Evolutionary conservation across 768 basidiomycete species (phyloP).

Genomic region (Pleurotus citrinopileatus): DNA sequence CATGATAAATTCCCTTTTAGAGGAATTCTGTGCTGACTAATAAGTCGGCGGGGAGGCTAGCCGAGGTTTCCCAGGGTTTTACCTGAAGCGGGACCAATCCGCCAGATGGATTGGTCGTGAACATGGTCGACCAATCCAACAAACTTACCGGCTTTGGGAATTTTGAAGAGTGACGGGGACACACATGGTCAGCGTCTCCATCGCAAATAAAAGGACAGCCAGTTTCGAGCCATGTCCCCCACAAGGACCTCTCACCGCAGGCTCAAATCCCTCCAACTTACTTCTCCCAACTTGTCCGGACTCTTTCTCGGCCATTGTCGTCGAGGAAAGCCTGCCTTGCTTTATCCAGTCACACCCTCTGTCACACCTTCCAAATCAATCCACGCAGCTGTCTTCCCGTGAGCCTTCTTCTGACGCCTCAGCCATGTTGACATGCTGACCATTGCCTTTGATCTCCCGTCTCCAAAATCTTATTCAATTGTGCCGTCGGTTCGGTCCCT

Average conservation of each 20-base stretch:
- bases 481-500: not conserved
- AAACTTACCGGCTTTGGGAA: conserved; percentile 11
- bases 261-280: not conserved
- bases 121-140: conserved; percentile 3
- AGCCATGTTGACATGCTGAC: conserved; percentile 2
- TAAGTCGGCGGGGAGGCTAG: not conserved
- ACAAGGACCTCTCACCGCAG: conserved; percentile 5
- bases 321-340: not conserved
- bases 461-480: not conserved
- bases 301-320: not conserved
- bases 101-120: conserved; percentile 10
- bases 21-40: conserved; percentile 1
- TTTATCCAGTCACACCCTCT: not conserved
- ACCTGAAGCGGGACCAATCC: conserved; percentile 10
- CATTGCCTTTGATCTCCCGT: not conserved
- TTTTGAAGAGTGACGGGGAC: conserved; percentile 2
- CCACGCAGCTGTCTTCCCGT: conserved; percentile 1
- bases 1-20: conserved; percentile 1
- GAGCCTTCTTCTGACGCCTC: conserved; percentile 6
- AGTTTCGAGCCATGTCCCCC: not conserved
- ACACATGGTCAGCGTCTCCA: conserved; percentile 1
- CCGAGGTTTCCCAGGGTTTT: conserved; percentile 11
- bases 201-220: conserved; percentile 5
- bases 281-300: not conserved
- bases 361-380: conserved; percentile 7